Evolutionary conservation across 2,329 filamentous ascomycete species (phyloP).

Genomic region (Scedosporium apiospermum): DNA sequence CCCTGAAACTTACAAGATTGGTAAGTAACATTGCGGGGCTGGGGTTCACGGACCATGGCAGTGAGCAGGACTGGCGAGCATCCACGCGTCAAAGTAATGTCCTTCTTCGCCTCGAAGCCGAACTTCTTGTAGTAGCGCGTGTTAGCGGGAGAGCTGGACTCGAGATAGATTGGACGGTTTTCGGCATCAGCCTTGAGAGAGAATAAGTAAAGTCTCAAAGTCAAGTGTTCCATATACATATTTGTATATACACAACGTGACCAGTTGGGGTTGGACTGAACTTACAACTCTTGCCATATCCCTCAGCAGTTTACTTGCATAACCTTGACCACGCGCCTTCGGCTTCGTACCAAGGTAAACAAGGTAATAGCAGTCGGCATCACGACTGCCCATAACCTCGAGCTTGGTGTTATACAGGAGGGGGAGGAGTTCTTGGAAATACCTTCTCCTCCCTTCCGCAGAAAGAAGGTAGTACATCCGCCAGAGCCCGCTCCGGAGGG

Average conservation of each 20-base stretch:
- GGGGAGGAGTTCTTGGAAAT: conserved; percentile 69
- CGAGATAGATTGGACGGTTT: conserved; percentile 62
- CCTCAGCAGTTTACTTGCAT: conserved; percentile 60
- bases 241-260: not conserved
- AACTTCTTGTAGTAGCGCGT: conserved; percentile 64
- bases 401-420: conserved; percentile 64
- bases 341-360: conserved; percentile 75
- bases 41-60: conserved; percentile 75
- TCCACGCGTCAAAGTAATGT: conserved; percentile 53
- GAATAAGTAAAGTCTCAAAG: not conserved
- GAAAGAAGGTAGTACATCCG: conserved; percentile 66
- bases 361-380: conserved; percentile 67
- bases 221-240: not conserved
- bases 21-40: conserved; percentile 16
- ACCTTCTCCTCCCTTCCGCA: conserved; percentile 60
- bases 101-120: conserved; percentile 58
- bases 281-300: conserved; percentile 55
- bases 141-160: conserved; percentile 63
- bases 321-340: conserved; percentile 60
- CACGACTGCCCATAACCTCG: conserved; percentile 56
- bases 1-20: not conserved
- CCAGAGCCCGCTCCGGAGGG: conserved; percentile 69
- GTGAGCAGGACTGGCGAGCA: conserved; percentile 54
- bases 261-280: conserved; percentile 7
- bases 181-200: conserved; percentile 54